These are phyloP conservation scores for Mucor mucedo DNA, from an alignment of 371 early-diverging fungal genomes.

Conservation along the genomic window DNA sequence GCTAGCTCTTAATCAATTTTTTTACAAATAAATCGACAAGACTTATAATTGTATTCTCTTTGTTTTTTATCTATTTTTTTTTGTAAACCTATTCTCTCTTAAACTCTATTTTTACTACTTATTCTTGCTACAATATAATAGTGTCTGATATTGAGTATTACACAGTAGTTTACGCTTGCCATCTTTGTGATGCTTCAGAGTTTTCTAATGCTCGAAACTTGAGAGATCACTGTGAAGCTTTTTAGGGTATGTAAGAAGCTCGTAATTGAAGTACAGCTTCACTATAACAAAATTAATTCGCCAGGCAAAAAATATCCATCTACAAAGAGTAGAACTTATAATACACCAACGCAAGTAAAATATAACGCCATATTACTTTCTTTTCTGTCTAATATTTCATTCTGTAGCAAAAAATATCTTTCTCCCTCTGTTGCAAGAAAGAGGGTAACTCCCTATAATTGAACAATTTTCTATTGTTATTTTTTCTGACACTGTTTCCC, in stretches of 20 bases:
- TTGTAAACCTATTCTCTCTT: too few relatives aligned
- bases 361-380: constrained; percentile 19
- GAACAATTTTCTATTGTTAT: constrained; percentile 11
- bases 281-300: constrained; percentile 22
- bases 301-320: constrained; percentile 18
- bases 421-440: constrained; percentile 19
- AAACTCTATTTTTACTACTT: too few relatives aligned
- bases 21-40: too few relatives aligned
- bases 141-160: constrained; percentile 24
- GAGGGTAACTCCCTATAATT: constrained; percentile 19
- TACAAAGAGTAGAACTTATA: constrained; percentile 18
- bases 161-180: constrained; percentile 19
- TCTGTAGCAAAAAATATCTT: constrained; percentile 21
- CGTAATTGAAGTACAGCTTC: constrained; percentile 24
- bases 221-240: constrained; percentile 21
- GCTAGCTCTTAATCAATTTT: too few relatives aligned
- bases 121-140: constrained; percentile 21
- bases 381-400: constrained; percentile 22
- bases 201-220: constrained; percentile 27
- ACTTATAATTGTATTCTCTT: too few relatives aligned
- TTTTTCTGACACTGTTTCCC: constrained; percentile 7
- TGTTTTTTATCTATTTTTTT: too few relatives aligned
- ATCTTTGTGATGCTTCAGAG: constrained; percentile 20
- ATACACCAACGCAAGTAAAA: constrained; percentile 16
- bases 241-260: constrained; percentile 17